These are phyloP conservation scores for Microsporum canis DNA, from an alignment of 2,329 filamentous ascomycete species.

Conservation along the genomic window DNA sequence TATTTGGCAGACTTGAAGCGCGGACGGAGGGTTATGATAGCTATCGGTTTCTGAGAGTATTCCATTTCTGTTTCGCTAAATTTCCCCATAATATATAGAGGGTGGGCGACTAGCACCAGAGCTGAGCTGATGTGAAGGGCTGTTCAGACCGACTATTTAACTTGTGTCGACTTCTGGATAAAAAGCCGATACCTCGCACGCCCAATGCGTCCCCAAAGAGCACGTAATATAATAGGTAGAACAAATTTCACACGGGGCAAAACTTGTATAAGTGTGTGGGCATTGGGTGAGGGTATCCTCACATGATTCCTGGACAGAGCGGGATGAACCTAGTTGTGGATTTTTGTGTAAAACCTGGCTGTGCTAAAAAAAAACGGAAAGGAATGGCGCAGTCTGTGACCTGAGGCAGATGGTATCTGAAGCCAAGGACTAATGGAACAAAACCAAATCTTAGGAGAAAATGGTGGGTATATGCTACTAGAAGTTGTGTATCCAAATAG, in stretches of 20 bases:
- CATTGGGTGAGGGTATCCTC: neutral
- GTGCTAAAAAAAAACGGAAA: neutral
- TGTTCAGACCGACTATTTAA: too few species aligned
- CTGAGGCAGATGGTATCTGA: neutral
- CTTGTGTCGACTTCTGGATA: too few species aligned
- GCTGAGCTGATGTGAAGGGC: too few species aligned
- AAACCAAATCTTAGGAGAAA: neutral
- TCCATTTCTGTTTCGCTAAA: too few species aligned
- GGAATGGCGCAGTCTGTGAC: neutral
- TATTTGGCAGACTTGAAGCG: neutral
- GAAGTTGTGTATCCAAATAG: neutral
- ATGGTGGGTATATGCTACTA: neutral
- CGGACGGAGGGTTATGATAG: too few species aligned
- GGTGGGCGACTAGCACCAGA: too few species aligned
- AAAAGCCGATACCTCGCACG: too few species aligned
- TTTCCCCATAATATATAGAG: too few species aligned
- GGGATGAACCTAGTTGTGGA: conserved; percentile 1
- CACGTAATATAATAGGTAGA: neutral
- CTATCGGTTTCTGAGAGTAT: too few species aligned
- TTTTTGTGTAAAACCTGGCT: neutral
- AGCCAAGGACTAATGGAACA: neutral
- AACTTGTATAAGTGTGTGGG: neutral
- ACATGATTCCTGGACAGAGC: neutral
- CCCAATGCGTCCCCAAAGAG: too few species aligned
- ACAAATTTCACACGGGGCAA: neutral